These are phyloP conservation scores for Didymella lethalis DNA, from an alignment of 2,329 filamentous ascomycete species.

Conservation along the genomic window DNA sequence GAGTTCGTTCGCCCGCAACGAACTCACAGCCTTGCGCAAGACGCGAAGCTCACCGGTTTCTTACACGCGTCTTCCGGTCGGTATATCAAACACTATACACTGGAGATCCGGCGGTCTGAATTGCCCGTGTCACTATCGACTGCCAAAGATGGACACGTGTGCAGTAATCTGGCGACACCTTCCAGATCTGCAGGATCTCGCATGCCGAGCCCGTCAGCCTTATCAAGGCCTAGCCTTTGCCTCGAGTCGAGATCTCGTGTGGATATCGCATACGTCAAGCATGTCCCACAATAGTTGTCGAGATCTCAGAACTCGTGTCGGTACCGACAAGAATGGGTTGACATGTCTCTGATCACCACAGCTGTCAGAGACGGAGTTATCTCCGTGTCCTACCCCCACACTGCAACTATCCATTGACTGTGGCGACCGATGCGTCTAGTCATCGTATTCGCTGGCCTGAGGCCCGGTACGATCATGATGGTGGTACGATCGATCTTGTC, in stretches of 20 bases:
- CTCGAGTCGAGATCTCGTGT: neutral
- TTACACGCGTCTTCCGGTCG: constrained; percentile 4
- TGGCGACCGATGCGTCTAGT: neutral
- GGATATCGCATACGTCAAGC: neutral
- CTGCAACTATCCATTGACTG: neutral
- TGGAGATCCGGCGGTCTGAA: neutral
- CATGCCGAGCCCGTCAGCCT: constrained; percentile 6
- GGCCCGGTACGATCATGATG: neutral
- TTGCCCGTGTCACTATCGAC: neutral
- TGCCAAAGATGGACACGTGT: constrained; percentile 3
- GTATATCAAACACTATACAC: neutral
- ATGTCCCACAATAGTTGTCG: neutral
- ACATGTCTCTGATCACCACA: constrained; percentile 8
- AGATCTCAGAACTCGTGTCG: neutral
- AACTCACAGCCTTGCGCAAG: neutral
- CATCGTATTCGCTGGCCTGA: neutral
- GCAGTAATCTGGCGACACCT: constrained; percentile 9
- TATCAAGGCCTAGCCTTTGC: neutral
- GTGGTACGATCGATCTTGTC: neutral
- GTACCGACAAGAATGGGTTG: neutral
- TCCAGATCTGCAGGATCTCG: constrained; percentile 4
- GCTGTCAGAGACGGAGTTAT: neutral
- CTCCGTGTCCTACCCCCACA: neutral
- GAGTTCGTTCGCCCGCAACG: neutral
- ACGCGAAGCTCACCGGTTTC: constrained; percentile 16